Percentiles rank a stretch among this genome's conserved stretches.
Conservation (phyloP, 2,329 filamentous ascomycete species). For the Keithomyces neogunnii region DNA sequence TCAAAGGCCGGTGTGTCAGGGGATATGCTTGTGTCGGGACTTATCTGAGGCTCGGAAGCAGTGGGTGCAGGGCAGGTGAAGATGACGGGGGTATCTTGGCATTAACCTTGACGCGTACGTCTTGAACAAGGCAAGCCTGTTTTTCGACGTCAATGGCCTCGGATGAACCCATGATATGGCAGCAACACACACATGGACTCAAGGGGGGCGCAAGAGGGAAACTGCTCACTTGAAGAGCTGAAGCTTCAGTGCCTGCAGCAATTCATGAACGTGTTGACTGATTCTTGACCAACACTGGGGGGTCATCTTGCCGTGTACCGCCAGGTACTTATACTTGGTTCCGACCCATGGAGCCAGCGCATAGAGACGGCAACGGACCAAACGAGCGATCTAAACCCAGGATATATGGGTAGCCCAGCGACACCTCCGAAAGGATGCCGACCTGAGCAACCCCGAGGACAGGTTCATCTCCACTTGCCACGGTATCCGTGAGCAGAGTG, state of each 20-base stretch:
- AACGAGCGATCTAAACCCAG: background rate
- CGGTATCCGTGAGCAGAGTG: background rate
- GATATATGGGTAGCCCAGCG: background rate
- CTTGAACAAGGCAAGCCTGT: background rate
- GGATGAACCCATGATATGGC: background rate
- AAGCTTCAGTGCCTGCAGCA: too few relatives aligned
- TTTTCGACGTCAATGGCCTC: constrained; percentile 1
- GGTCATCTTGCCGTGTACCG: background rate
- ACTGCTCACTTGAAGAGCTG: too few relatives aligned
- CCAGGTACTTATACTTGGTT: constrained; percentile 2
- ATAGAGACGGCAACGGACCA: background rate
- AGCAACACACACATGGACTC: background rate
- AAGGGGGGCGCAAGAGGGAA: background rate
- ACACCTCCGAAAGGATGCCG: too few relatives aligned
- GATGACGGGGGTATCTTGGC: background rate
- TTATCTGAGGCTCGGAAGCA: background rate
- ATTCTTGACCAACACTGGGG: too few relatives aligned
- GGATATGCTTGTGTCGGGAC: constrained; percentile 4
- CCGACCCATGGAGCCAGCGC: background rate
- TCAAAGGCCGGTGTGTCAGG: background rate
- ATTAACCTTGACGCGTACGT: background rate
- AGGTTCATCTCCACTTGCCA: background rate
- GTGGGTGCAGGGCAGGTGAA: background rate
- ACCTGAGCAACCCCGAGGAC: background rate
- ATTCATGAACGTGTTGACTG: too few relatives aligned